Conservation (phyloP, 352 stramenopile species). For the Pythium sp. region DNA sequence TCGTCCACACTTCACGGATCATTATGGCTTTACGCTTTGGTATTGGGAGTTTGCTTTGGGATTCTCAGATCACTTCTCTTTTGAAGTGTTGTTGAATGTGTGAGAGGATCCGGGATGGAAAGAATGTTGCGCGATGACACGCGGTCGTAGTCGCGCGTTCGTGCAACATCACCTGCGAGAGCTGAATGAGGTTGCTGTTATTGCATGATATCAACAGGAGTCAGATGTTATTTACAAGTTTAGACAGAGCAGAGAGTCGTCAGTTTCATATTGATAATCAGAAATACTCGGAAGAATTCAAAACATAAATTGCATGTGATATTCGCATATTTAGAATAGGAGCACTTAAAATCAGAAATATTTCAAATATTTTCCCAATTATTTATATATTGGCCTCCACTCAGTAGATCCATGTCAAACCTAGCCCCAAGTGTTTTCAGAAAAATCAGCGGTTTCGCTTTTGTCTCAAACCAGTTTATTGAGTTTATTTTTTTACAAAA, state of each 20-base stretch:
- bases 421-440: too few species aligned
- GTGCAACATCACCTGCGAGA: not conserved
- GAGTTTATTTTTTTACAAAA: too few species aligned
- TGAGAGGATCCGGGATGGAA: not conserved
- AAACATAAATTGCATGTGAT: too few species aligned
- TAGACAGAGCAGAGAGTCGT: not conserved
- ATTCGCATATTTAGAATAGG: too few species aligned
- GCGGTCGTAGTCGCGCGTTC: not conserved
- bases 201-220: not conserved
- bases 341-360: too few species aligned
- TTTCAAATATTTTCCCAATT: too few species aligned
- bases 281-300: too few species aligned
- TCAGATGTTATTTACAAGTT: not conserved
- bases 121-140: not conserved
- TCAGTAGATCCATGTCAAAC: too few species aligned
- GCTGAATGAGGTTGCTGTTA: not conserved
- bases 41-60: slow-evolving; percentile 1
- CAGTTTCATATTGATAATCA: not conserved
- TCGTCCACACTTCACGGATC: slow-evolving; percentile 82
- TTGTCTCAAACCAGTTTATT: too few species aligned
- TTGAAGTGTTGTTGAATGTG: not conserved
- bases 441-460: too few species aligned
- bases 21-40: slow-evolving; percentile 22
- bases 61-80: slow-evolving; percentile 6
- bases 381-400: too few species aligned